Conservation (phyloP, 1,284 basidiomycete genomes). For the Papiliotrema terrestris region DNA sequence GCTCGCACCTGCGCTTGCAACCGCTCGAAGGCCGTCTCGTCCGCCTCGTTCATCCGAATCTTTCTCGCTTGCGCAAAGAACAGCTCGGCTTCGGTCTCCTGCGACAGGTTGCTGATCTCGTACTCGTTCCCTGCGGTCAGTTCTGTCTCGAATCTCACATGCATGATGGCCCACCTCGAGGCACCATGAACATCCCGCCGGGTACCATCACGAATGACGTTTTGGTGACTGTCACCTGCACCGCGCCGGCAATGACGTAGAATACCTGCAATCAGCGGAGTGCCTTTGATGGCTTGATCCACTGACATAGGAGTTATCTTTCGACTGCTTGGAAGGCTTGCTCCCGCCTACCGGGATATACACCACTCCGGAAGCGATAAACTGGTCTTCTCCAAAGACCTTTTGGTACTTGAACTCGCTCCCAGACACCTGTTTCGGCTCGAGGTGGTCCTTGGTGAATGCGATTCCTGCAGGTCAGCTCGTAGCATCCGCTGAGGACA, state of each 20-base stretch:
- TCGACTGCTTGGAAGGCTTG: conserved; percentile 84
- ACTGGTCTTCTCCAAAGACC: conserved; percentile 88
- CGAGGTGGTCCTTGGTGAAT: conserved; percentile 5
- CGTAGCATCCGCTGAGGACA: not conserved
- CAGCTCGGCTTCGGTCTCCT: conserved; percentile 67
- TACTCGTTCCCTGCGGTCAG: conserved; percentile 73
- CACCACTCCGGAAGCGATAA: conserved; percentile 84
- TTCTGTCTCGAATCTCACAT: not conserved
- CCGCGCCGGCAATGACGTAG: conserved; percentile 80
- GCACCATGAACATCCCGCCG: conserved; percentile 85
- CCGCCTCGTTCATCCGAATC: conserved; percentile 52
- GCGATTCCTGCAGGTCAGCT: conserved; percentile 12
- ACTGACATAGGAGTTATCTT: conserved; percentile 92
- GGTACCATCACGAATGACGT: conserved; percentile 72
- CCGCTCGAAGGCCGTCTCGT: conserved; percentile 15
- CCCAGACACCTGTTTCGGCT: conserved; percentile 59
- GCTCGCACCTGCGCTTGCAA: conserved; percentile 1
- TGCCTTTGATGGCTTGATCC: not conserved
- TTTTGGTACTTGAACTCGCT: conserved; percentile 83
- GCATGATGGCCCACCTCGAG: conserved; percentile 62
- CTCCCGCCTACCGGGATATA: conserved; percentile 69
- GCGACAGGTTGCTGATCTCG: conserved; percentile 78
- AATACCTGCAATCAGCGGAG: conserved; percentile 62
- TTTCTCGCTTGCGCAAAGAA: conserved; percentile 93
- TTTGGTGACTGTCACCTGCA: conserved; percentile 77